Conservation (phyloP, 2,329 filamentous ascomycete species). For the Triangularia verruculosa region DNA sequence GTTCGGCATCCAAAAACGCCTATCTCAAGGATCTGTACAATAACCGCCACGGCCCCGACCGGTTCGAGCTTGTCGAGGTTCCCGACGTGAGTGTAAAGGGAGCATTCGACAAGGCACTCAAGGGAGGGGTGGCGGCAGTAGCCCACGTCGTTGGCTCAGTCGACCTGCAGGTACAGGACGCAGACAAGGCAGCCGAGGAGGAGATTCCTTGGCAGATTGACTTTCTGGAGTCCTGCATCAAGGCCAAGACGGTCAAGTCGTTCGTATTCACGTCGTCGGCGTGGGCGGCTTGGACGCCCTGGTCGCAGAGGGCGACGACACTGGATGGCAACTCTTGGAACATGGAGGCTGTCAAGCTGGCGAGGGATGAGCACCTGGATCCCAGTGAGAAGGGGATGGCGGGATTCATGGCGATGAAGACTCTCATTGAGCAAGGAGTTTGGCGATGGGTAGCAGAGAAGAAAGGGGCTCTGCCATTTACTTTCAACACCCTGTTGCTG, state of each 20-base stretch:
- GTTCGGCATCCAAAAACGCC: conserved; percentile 29
- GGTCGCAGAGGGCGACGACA: conserved; percentile 22
- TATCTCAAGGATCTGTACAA: conserved; percentile 30
- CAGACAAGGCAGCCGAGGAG: conserved; percentile 25
- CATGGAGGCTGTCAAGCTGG: conserved; percentile 30
- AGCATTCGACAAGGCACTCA: conserved; percentile 28
- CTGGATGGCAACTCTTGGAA: conserved; percentile 33
- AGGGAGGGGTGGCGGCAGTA: conserved; percentile 25
- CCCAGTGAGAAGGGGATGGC: conserved; percentile 26
- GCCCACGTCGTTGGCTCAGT: conserved; percentile 30
- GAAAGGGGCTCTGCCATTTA: conserved; percentile 29
- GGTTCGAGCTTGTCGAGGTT: conserved; percentile 32
- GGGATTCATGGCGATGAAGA: conserved; percentile 35
- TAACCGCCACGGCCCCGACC: conserved; percentile 27
- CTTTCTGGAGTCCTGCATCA: conserved; percentile 17
- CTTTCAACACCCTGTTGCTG: conserved; percentile 35
- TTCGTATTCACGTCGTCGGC: conserved; percentile 34
- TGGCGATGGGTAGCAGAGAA: conserved; percentile 34
- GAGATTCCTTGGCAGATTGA: conserved; percentile 21
- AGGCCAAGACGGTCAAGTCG: conserved; percentile 27
- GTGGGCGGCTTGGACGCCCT: conserved; percentile 34
- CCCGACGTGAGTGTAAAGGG: conserved; percentile 28
- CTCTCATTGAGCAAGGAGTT: conserved; percentile 31
- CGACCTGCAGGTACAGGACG: conserved; percentile 22
- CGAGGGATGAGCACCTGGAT: conserved; percentile 17